phyloP scores from a whole-genome alignment of 2,329 filamentous ascomycete species.

The Clarireedia hainanense region DNA sequence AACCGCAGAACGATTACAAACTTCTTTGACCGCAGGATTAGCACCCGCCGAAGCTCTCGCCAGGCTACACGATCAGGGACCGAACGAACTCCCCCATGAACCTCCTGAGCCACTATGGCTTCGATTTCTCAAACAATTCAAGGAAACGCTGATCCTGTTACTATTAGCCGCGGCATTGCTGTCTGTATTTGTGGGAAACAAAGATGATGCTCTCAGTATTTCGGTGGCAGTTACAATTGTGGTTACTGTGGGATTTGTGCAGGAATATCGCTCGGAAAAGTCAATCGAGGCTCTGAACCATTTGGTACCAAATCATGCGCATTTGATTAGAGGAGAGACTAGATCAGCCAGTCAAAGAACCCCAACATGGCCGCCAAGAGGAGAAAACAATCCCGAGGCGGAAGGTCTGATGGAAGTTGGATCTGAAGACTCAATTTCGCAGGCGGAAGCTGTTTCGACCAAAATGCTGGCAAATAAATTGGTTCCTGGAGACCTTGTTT shows the following conservation, averaged over 20 bases:
- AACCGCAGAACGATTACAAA: constrained; percentile 67
- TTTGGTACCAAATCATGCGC: constrained; percentile 88
- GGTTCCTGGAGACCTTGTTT: constrained; percentile 84
- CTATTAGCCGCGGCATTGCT: constrained; percentile 81
- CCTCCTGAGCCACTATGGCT: constrained; percentile 91
- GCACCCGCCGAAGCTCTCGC: constrained; percentile 73
- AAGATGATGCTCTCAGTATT: constrained; percentile 92
- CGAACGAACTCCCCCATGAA: constrained; percentile 92
- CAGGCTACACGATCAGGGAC: constrained; percentile 72
- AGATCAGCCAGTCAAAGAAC: constrained; percentile 19
- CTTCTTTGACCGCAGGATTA: constrained; percentile 77
- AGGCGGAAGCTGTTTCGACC: constrained; percentile 60
- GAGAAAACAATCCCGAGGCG: constrained; percentile 17
- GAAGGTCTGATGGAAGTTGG: constrained; percentile 18
- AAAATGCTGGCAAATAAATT: constrained; percentile 83
- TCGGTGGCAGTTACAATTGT: constrained; percentile 95
- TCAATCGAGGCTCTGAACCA: constrained; percentile 92
- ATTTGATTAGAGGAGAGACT: constrained; percentile 62
- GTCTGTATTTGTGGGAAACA: constrained; percentile 85
- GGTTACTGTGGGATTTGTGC: constrained; percentile 89
- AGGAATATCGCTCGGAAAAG: constrained; percentile 96
- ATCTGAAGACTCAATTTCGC: constrained; percentile 44
- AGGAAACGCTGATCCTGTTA: constrained; percentile 90
- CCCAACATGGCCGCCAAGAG: constrained; percentile 41
- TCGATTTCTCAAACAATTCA: constrained; percentile 92